phyloP scores from a whole-genome alignment of 225 moss, liverwort and hornwort species.

The Ulota crispa region DNA sequence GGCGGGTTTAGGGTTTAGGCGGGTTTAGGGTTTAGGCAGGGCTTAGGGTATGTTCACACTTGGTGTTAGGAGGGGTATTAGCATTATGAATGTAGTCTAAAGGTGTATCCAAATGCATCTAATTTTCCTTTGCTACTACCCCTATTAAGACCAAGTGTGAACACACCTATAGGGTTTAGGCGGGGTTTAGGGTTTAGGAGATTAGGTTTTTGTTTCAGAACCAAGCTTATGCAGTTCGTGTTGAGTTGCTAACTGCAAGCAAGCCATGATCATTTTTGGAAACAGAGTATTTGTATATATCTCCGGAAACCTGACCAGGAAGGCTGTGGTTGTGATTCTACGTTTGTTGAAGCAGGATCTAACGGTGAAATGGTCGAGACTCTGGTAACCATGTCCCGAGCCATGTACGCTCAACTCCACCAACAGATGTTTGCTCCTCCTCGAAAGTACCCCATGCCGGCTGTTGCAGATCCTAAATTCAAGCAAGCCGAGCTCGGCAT shows the following conservation, averaged over 20 bases:
- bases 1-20: background rate
- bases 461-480: conserved; percentile 50
- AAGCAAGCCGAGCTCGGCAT: conserved; percentile 90
- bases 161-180: conserved; percentile 8
- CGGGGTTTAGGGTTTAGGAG: conserved; percentile 1
- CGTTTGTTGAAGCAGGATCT: conserved; percentile 34
- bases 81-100: too few species aligned
- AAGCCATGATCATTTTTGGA: background rate
- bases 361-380: conserved; percentile 59
- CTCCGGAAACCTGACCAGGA: background rate
- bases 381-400: conserved; percentile 78
- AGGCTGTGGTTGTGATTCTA: conserved; percentile 17
- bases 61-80: too few species aligned
- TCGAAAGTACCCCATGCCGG: conserved; percentile 76
- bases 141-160: too few species aligned
- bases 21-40: conserved; percentile 11
- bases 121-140: too few species aligned
- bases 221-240: background rate
- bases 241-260: background rate
- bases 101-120: too few species aligned
- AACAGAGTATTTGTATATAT: background rate
- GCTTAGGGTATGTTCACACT: too few species aligned
- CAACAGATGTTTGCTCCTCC: conserved; percentile 93
- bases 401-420: conserved; percentile 93
- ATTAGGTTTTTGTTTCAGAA: background rate